Percentiles rank a stretch among this genome's conserved stretches.
Evolutionary conservation across 139 green algal genomes (phyloP).

Genomic region (Ettlia oleoabundans): DNA sequence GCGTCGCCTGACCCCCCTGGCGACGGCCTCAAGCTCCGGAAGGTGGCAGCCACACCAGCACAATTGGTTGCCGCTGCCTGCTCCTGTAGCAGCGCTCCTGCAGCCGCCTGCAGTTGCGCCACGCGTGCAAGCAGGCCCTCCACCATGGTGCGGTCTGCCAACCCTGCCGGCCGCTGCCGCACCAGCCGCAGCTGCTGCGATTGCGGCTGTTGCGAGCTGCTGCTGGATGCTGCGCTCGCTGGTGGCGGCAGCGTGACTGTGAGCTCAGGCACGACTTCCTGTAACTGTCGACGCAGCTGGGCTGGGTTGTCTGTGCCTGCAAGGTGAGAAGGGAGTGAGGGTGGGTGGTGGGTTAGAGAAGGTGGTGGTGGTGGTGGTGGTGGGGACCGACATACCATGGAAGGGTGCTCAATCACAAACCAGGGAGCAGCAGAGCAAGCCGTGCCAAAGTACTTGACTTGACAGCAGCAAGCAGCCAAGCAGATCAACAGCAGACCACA

Average conservation of each 20-base stretch:
- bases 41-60: neutral
- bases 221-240: too few relatives aligned
- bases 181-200: neutral
- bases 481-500: neutral
- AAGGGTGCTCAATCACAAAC: too few relatives aligned
- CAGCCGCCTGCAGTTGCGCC: neutral
- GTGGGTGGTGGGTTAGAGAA: neutral
- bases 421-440: neutral
- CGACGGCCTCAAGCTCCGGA: neutral
- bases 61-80: neutral
- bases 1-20: too few relatives aligned
- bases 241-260: neutral
- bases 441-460: too few relatives aligned
- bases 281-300: slow-evolving; percentile 20
- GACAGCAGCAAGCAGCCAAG: neutral
- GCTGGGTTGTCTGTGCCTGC: slow-evolving; percentile 5
- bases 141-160: neutral
- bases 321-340: neutral
- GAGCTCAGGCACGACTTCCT: slow-evolving; percentile 1
- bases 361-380: too few relatives aligned
- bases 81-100: slow-evolving; percentile 4
- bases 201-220: neutral
- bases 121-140: neutral
- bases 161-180: neutral
- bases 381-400: too few relatives aligned